Evolutionary conservation across 2,329 filamentous ascomycete genomes (phyloP).

Genomic region (Ophiostoma populinum): DNA sequence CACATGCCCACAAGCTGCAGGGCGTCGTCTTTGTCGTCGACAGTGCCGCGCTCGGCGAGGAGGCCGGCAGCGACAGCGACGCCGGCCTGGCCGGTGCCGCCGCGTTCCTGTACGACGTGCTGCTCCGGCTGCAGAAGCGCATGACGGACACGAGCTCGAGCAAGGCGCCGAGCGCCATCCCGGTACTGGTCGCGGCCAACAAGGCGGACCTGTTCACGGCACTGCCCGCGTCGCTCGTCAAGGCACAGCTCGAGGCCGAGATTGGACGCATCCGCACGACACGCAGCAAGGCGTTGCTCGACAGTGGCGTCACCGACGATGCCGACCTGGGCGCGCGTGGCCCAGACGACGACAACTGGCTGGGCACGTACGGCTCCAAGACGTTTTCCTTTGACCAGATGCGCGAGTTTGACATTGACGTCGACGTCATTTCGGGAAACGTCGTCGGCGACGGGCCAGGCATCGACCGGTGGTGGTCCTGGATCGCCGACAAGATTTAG

Average conservation of each 20-base stretch:
- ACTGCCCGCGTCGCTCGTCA: slow-evolving; percentile 61
- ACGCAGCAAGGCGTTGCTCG: slow-evolving; percentile 63
- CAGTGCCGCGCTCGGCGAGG: slow-evolving; percentile 46
- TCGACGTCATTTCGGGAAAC: slow-evolving; percentile 64
- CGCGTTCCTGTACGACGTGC: slow-evolving; percentile 72
- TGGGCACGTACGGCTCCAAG: slow-evolving; percentile 64
- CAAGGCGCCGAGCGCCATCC: slow-evolving; percentile 42
- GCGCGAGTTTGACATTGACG: slow-evolving; percentile 63
- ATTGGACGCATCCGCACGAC: slow-evolving; percentile 61
- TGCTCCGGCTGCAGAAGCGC: slow-evolving; percentile 67
- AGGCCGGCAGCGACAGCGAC: slow-evolving; percentile 14
- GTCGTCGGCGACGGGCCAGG: slow-evolving; percentile 45
- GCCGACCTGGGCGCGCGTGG: slow-evolving; percentile 26
- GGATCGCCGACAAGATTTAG: slow-evolving; percentile 65
- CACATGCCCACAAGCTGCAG: slow-evolving; percentile 29
- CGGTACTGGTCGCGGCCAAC: slow-evolving; percentile 77
- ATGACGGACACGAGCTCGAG: slow-evolving; percentile 19
- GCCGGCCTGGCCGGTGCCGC: slow-evolving; percentile 55
- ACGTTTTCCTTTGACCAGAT: slow-evolving; percentile 68
- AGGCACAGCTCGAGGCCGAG: slow-evolving; percentile 59
- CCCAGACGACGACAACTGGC: slow-evolving; percentile 62
- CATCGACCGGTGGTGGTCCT: slow-evolving; percentile 74
- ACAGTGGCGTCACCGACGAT: slow-evolving; percentile 50
- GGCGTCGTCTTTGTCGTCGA: slow-evolving; percentile 85
- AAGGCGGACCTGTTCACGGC: slow-evolving; percentile 94